Evolutionary conservation across 208 protist genomes (phyloP).

Genomic region (Borovskyia barvae): DNA sequence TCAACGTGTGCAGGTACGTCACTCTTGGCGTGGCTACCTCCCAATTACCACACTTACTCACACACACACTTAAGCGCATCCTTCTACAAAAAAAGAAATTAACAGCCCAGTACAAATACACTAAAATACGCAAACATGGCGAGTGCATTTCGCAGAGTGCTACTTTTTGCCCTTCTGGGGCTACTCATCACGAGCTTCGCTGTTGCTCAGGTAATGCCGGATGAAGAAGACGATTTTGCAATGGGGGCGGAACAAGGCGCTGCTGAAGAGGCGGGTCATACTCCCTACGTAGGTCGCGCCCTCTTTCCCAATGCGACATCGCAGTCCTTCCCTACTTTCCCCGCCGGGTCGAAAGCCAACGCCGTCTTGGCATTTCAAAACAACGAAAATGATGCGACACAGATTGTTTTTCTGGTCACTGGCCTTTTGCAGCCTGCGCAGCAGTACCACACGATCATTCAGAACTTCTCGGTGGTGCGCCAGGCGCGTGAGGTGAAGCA

Average conservation of each 20-base stretch:
- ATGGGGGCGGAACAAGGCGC: neutral
- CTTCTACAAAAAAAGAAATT: neutral
- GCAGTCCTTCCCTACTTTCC: constrained; percentile 39
- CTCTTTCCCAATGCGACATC: constrained; percentile 57
- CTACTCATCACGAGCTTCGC: constrained; percentile 14
- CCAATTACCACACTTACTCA: too few species aligned
- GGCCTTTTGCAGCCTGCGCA: constrained; percentile 52
- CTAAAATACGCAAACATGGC: too few species aligned
- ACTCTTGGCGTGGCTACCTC: too few species aligned
- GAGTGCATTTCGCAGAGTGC: constrained; percentile 11
- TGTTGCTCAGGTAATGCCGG: constrained; percentile 6
- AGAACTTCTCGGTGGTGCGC: constrained; percentile 90
- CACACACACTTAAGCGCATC: neutral
- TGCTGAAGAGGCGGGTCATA: constrained; percentile 1
- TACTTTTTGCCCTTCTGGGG: constrained; percentile 16
- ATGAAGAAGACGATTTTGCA: neutral
- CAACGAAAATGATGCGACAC: constrained; percentile 26
- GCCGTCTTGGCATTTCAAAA: constrained; percentile 73
- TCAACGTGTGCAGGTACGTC: too few species aligned
- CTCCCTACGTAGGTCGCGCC: constrained; percentile 29
- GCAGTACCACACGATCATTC: constrained; percentile 42
- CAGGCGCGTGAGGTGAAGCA: constrained; percentile 61
- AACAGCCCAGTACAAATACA: too few species aligned
- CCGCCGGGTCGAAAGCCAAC: constrained; percentile 41
- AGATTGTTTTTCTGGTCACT: constrained; percentile 56